Evolutionary conservation across 2,329 filamentous ascomycete genomes (phyloP).

Genomic region (Bipolaris oryzae): DNA sequence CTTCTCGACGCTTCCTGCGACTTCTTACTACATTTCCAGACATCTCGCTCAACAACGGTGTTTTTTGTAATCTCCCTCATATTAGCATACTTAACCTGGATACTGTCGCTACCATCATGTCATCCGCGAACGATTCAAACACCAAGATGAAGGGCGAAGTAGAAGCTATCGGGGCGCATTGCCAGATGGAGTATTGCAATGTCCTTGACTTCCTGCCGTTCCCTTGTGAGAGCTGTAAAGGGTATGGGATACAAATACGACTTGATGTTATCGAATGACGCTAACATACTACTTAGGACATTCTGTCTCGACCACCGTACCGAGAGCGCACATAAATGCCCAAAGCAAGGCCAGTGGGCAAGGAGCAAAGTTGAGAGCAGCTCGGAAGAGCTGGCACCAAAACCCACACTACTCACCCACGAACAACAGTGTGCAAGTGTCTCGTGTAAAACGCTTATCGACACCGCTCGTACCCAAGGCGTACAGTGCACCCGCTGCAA

Average conservation of each 20-base stretch:
- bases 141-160: conserved; percentile 78
- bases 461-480: conserved; percentile 66
- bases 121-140: conserved; percentile 46
- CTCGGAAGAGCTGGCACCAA: conserved; percentile 43
- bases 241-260: conserved; percentile 41
- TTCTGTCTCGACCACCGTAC: conserved; percentile 94
- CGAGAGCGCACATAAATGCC: conserved; percentile 77
- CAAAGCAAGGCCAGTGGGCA: conserved; percentile 67
- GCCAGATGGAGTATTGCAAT: conserved; percentile 88
- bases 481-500: conserved; percentile 72
- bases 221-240: conserved; percentile 83
- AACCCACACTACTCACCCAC: conserved; percentile 63
- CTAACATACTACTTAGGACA: conserved; percentile 56
- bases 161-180: conserved; percentile 86
- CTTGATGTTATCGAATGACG: not conserved
- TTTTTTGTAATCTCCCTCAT: not conserved
- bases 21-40: conserved; percentile 16
- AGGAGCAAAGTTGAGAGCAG: conserved; percentile 50
- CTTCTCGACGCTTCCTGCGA: conserved; percentile 29
- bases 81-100: not conserved
- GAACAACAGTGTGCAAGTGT: conserved; percentile 72
- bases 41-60: not conserved
- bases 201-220: conserved; percentile 97
- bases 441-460: conserved; percentile 72
- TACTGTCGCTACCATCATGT: conserved; percentile 19